phyloP scores from a whole-genome alignment of 1,284 basidiomycete genomes.

The Porodaedalea pini region DNA sequence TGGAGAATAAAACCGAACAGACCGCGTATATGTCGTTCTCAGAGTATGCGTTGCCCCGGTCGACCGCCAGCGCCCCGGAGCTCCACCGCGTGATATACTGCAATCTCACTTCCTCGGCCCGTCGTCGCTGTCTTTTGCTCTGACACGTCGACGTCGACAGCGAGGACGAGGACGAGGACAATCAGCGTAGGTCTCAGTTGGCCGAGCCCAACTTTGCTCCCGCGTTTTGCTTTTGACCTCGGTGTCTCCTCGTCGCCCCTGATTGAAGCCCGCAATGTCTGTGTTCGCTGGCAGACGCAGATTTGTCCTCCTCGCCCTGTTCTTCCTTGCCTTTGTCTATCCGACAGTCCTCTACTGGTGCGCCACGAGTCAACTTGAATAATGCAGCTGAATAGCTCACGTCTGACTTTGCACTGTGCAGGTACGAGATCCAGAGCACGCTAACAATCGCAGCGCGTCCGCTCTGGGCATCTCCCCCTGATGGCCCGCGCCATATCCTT shows the following conservation, averaged over 20 bases:
- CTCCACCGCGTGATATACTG: neutral
- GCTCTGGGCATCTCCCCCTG: slow-evolving; percentile 36
- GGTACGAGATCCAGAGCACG: slow-evolving; percentile 45
- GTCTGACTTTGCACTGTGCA: no score
- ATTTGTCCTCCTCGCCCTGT: slow-evolving; percentile 14
- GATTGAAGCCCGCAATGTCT: slow-evolving; percentile 9
- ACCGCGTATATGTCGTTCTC: neutral
- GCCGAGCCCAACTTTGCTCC: neutral
- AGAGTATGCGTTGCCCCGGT: neutral
- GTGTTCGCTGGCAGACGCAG: slow-evolving; percentile 16
- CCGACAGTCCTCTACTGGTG: slow-evolving; percentile 18
- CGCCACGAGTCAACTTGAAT: neutral
- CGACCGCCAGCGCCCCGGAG: neutral
- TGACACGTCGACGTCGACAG: slow-evolving; percentile 33
- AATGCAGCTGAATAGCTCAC: no score
- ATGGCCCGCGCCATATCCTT: slow-evolving; percentile 24
- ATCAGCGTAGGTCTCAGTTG: no score
- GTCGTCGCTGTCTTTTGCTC: neutral
- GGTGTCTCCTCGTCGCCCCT: slow-evolving; percentile 36
- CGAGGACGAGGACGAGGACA: slow-evolving; percentile 56
- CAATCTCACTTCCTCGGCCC: neutral
- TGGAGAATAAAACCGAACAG: neutral
- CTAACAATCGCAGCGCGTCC: slow-evolving; percentile 60
- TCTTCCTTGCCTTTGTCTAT: slow-evolving; percentile 12
- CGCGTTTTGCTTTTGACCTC: neutral